phyloP scores from a whole-genome alignment of 257 asterid genomes.

The Solanum chiquidenum region DNA sequence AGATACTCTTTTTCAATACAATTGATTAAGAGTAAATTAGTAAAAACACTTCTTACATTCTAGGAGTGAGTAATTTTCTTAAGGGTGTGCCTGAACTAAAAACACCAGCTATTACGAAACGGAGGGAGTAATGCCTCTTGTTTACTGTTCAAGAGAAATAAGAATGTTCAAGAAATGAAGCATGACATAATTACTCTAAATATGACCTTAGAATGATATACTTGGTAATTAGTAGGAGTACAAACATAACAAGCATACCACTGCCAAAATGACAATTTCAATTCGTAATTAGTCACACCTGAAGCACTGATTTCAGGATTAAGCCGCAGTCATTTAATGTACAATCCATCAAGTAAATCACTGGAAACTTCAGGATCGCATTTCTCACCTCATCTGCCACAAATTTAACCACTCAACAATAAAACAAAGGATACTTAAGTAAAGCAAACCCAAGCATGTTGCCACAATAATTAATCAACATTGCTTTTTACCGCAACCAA shows the following conservation, averaged over 20 bases:
- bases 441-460: conserved; percentile 6
- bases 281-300: conserved; percentile 30
- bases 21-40: background rate
- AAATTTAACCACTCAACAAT: conserved; percentile 35
- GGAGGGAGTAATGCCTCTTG: background rate
- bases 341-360: conserved; percentile 89
- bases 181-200: background rate
- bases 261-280: background rate
- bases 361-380: conserved; percentile 49
- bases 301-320: conserved; percentile 41
- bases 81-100: background rate
- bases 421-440: conserved; percentile 3
- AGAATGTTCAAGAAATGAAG: background rate
- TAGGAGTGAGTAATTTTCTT: background rate
- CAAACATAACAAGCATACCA: background rate
- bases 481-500: background rate
- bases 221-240: background rate
- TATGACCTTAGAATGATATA: background rate
- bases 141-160: background rate
- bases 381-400: conserved; percentile 47
- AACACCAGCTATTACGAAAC: background rate
- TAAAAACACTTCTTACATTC: background rate
- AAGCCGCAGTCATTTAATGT: conserved; percentile 73
- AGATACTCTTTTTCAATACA: background rate
- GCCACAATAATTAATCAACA: background rate